phyloP scores from a whole-genome alignment of 495 filamentous ascomycete species.

The Talaromyces thailandensis region DNA sequence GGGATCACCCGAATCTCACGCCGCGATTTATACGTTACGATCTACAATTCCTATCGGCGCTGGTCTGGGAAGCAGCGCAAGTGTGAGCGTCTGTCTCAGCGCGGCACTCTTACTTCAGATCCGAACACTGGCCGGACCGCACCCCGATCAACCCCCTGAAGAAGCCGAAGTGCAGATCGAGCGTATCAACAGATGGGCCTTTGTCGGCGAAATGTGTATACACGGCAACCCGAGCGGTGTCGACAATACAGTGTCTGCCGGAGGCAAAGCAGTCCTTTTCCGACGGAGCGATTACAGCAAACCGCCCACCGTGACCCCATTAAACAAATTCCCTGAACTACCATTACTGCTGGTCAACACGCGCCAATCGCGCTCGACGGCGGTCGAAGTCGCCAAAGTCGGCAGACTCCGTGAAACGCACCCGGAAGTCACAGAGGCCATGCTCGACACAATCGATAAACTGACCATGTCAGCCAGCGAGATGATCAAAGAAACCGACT shows the following conservation, averaged over 20 bases:
- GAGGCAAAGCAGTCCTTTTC: conserved; percentile 76
- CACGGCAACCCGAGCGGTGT: conserved; percentile 83
- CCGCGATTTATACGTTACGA: conserved; percentile 69
- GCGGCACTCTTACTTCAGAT: conserved; percentile 70
- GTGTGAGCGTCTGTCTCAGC: conserved; percentile 70
- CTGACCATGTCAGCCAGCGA: conserved; percentile 58
- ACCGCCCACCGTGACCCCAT: conserved; percentile 56
- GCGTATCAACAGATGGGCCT: conserved; percentile 83
- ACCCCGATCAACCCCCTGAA: conserved; percentile 62
- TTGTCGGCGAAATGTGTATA: conserved; percentile 82
- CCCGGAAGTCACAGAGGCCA: conserved; percentile 53
- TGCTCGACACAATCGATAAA: conserved; percentile 65
- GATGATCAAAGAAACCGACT: conserved; percentile 38
- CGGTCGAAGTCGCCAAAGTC: conserved; percentile 71
- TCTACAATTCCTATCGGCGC: conserved; percentile 80
- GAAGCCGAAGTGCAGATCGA: conserved; percentile 69
- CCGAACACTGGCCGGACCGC: conserved; percentile 68
- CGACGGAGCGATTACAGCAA: conserved; percentile 61
- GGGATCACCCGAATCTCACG: conserved; percentile 55
- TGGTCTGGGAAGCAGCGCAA: conserved; percentile 75
- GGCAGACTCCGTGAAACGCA: conserved; percentile 51
- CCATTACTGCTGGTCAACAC: conserved; percentile 76
- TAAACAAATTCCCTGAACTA: conserved; percentile 71
- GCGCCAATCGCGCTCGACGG: conserved; percentile 62
- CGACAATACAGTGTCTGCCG: conserved; percentile 77